A percentile compares a stretch with the other conserved stretches of the same genome.
phyloP scores from a whole-genome alignment of 2,329 filamentous ascomycete genomes.

The Sarocladium kiliense region DNA sequence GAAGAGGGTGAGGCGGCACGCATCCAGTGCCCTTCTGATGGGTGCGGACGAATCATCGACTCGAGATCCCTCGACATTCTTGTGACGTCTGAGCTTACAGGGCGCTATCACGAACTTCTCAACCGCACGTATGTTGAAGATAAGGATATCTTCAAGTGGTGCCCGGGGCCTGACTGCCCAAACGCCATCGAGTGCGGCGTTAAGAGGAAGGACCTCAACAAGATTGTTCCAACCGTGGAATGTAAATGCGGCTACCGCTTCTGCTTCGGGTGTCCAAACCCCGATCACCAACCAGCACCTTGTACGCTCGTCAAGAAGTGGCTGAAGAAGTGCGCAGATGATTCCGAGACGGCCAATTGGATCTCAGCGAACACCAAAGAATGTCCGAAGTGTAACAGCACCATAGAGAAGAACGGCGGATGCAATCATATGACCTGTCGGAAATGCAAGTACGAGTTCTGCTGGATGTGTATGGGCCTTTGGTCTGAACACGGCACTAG shows the following conservation, averaged over 20 bases:
- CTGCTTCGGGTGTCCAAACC: constrained; percentile 89
- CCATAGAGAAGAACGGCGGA: constrained; percentile 97
- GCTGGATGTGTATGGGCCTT: constrained; percentile 99
- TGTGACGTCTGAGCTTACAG: constrained; percentile 49
- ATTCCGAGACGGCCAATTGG: constrained; percentile 98
- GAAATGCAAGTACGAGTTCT: constrained; percentile 95
- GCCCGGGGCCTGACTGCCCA: constrained; percentile 92
- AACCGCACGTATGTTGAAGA: constrained; percentile 96
- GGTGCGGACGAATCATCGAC: constrained; percentile 86
- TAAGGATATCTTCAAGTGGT: constrained; percentile 94
- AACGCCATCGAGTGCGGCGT: constrained; percentile 86
- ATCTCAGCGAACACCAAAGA: constrained; percentile 99
- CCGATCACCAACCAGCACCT: constrained; percentile 89
- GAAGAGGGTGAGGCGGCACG: constrained; percentile 93
- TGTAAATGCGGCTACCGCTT: constrained; percentile 83
- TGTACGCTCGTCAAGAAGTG: constrained; percentile 89
- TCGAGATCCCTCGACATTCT: constrained; percentile 81
- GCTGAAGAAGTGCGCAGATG: constrained; percentile 97
- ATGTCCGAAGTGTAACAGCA: constrained; percentile 91
- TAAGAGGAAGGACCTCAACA: constrained; percentile 80
- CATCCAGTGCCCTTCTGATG: constrained; percentile 87
- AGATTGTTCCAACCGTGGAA: constrained; percentile 82
- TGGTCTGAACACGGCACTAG: constrained; percentile 98
- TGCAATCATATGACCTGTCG: constrained; percentile 98
- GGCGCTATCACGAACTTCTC: constrained; percentile 76